Base-by-base conservation (phyloP, 1,284 basidiomycete species). In the Mycosarcoma maydis region DNA sequence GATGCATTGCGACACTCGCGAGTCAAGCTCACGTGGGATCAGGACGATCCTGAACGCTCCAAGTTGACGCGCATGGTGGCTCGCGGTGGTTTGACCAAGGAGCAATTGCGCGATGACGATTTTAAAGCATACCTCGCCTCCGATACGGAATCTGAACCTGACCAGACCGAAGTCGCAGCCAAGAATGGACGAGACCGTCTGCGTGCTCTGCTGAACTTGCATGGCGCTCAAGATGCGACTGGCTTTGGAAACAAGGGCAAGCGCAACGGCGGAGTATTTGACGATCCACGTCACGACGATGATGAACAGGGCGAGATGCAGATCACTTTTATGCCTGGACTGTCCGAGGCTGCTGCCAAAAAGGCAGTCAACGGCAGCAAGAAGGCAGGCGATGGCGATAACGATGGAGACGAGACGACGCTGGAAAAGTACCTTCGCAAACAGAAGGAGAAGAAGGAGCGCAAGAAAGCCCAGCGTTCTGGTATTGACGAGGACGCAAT, bases 21-120 rank as follows among this genome's bases (percentile, higher is more conserved):
- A 84, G 95, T 98, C 72, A 95, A 92, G 78, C 86, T 98, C 23
- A 98, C 95, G 9, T 99, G 96, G 96, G 96, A 98, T 78, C 92
- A 94, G 68, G 96, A 98, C 82, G 95, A 98, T 76, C 90, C 92
- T 3, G 91, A 95, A 79, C 90, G 96, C 17, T 87, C 86, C 60
- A 88, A 89, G 56, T 77, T 96, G 41, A 92, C 78, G 5, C 68
- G 71, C 6, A 56, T 72, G 39, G 72, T 68, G 0, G 54, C 59
- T 24, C 55, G 68, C 14, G 56, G 67, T 22, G 60, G 62, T 1
- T 46, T 77, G 32, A 70, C 48, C 20, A 62, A 58, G 30, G 65
- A 74, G 16, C 70, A 78, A 33, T 53, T 81, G 20, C 49, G 73
- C 2, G 78, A 81, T 26, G 80, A 81, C 38, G 80, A 81, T 38